Evolutionary conservation across 108 stramenopile species (phyloP).

Genomic region (Skeletonema menzelii): DNA sequence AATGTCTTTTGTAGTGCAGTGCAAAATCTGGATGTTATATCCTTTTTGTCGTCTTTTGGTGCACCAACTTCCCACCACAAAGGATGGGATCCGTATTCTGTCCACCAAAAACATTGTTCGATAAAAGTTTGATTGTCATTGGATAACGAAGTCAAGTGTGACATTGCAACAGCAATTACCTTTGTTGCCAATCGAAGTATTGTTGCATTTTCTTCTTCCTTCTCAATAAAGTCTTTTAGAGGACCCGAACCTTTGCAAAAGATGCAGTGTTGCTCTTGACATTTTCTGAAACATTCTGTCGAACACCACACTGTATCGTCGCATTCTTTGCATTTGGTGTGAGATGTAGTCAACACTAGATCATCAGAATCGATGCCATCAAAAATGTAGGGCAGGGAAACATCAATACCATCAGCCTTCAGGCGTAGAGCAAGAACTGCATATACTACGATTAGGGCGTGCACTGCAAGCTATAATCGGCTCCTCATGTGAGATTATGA

Average conservation of each 20-base stretch:
- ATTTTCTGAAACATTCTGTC: not conserved
- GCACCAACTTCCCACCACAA: slow-evolving; percentile 27
- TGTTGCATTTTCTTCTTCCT: not conserved
- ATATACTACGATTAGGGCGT: not conserved
- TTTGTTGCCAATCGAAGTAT: slow-evolving; percentile 1
- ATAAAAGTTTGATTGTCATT: not conserved
- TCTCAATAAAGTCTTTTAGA: not conserved
- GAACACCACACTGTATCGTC: slow-evolving; percentile 3
- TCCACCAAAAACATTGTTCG: slow-evolving; percentile 16
- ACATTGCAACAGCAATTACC: not conserved
- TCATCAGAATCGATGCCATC: not conserved
- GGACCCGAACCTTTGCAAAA: not conserved
- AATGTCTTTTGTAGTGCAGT: not conserved
- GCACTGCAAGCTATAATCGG: slow-evolving; percentile 1
- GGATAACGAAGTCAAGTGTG: not conserved
- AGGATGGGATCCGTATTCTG: slow-evolving; percentile 31
- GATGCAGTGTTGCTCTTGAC: not conserved
- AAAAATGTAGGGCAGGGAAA: not conserved
- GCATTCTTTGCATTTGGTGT: not conserved
- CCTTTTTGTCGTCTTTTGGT: not conserved
- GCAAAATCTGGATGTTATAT: not conserved
- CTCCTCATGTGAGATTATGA: slow-evolving; percentile 12
- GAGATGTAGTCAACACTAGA: slow-evolving; percentile 1
- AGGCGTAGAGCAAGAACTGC: slow-evolving; percentile 2
- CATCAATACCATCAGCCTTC: not conserved